These are phyloP conservation scores for Collybia nuda DNA, from an alignment of 768 basidiomycete genomes.

Conservation along the genomic window DNA sequence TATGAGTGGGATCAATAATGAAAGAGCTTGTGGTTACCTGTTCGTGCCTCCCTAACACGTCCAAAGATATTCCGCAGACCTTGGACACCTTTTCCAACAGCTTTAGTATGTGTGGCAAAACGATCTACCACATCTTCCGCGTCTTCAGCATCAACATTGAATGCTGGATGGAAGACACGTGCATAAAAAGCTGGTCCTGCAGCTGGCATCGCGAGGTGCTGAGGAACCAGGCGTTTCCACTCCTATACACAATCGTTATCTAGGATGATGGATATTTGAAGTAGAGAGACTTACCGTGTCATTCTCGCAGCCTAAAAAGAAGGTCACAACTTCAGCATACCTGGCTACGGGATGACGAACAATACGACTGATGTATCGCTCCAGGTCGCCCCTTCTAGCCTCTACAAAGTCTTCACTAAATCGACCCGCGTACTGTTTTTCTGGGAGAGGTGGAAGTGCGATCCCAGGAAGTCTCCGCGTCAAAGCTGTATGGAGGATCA, in stretches of 20 bases:
- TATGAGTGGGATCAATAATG: neutral
- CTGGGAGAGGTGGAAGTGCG: conserved; percentile 78
- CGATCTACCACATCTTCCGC: conserved; percentile 54
- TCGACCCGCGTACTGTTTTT: conserved; percentile 81
- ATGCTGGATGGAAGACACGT: conserved; percentile 80
- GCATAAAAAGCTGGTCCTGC: conserved; percentile 79
- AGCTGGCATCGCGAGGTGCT: conserved; percentile 57
- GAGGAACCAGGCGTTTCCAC: conserved; percentile 64
- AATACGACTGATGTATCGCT: conserved; percentile 70
- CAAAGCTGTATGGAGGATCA: conserved; percentile 71
- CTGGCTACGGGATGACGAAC: conserved; percentile 76
- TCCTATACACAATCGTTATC: conserved; percentile 44
- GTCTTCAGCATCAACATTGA: conserved; percentile 79
- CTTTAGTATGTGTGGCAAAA: conserved; percentile 67
- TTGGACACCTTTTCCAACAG: conserved; percentile 69
- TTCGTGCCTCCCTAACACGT: conserved; percentile 60
- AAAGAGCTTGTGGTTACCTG: conserved; percentile 44
- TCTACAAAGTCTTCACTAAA: conserved; percentile 84
- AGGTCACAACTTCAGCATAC: conserved; percentile 76
- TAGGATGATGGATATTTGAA: conserved; percentile 4
- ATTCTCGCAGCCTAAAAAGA: conserved; percentile 76
- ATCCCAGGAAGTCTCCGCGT: conserved; percentile 71
- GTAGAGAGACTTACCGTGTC: conserved; percentile 54
- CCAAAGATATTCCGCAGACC: conserved; percentile 62
- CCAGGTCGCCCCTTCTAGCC: conserved; percentile 76